Evolutionary conservation across 2,329 filamentous ascomycete species (phyloP), one percentile per base, ranked within the genome.

Genomic region (Tolypocladium tropicale): DNA sequence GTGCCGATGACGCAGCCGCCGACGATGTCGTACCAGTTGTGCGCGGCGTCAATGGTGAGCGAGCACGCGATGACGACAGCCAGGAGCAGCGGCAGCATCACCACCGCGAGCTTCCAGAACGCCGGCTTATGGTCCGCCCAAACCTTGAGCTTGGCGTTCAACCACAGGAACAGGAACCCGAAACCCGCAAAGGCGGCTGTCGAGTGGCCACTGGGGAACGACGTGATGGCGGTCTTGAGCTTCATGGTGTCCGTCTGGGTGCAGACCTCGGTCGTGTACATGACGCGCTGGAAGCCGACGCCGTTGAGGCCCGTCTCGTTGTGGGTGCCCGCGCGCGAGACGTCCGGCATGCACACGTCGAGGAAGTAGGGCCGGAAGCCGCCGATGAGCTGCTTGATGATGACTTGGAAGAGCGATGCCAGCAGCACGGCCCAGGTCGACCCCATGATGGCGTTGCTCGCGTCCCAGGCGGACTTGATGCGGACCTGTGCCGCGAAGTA

Each of bases 61-160:
- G 79, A 76, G 18, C 83, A 82, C 6, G 78, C 81, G 30, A 88
- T 81, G 4, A 88, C 68, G 1, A 74, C 72, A 1, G 84, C 83
- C 1, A 76, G 80, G 0, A 89, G 74, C 1, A 89, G 67, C 0
- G 86, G 86, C 0, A 78, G 67, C 59, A 82, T 80, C 3, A 81
- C 72, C 11, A 77, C 74, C 4, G 80, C 72, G 4, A 88, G 70
- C 67, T 87, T 88, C 85, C 84, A 89, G 68, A 86, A 79, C 0
- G 80, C 76, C 0, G 85, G 79, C 57, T 85, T 83, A 65, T 86
- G 81, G 66, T 87, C 83, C 23, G 79, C 75, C 72, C 81, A 88
- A 53, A 88, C 78, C 71, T 89, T 89, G 41, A 89, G 72, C 71
- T 89, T 89, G 36, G 83, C 85, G 63, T 89, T 88, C 30, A 88